Base-by-base conservation (phyloP, 768 basidiomycete genomes). In the Calocybe gangraenosa region DNA sequence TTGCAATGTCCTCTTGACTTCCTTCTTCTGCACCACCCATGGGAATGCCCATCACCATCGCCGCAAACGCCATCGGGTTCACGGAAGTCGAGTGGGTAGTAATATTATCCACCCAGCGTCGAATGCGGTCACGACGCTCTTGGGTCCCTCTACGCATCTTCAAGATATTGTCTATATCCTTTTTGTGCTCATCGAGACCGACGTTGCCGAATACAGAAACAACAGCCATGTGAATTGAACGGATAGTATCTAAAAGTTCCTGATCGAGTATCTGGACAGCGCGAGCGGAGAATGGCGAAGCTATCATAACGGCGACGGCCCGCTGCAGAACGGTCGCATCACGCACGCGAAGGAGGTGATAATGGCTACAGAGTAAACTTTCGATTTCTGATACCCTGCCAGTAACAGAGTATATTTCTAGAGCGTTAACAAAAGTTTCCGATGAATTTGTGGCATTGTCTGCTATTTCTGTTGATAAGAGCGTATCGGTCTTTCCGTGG, bases 11-110 rank as follows among this genome's bases (percentile, higher is more conserved):
- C 7, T 75, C 74, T 9, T 76, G 73, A 2, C 57, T 61, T 21
- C 60, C 60, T 35, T 60, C 48, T 56, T 68, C 36, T 64, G 63
- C 59, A 0, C 66, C 57, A 11, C 56, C 61, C 3, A 57, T 40
- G 2, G 67, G 67, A 2, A 71, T 49, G 1, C 69, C 68, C 59
- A 55, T 55, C 71, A 85, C 75, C 71, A 83, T 74, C 13, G 81
- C 81, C 0, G 83, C 81, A 42, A 84, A 73, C 2, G 80, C 73
- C 69, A 82, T 70, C 2, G 79, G 79, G 47, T 76, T 66, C 23
- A 74, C 40, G 1, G 63, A 47, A 0, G 50, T 56, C 1, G 61
- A 61, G 0, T 71, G 70, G 0, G 79, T 74, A 10, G 64, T 48
- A 7, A 79, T 59, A 10, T 65, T 61, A 28, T 77, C 76, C 8